Conservation (phyloP, 768 basidiomycete genomes). For the Flagelloscypha sp. region DNA sequence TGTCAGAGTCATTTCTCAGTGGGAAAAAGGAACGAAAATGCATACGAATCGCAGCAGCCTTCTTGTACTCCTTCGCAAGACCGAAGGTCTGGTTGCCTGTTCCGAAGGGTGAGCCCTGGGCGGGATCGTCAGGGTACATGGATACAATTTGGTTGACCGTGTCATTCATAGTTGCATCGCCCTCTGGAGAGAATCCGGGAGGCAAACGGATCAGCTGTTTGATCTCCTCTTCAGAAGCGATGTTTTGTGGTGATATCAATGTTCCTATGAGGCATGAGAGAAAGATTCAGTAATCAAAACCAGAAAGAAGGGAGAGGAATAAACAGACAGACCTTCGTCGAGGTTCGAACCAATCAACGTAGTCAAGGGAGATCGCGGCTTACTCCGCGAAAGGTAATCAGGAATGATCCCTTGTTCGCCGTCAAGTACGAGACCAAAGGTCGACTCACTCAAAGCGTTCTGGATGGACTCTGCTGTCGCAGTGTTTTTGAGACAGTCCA, state of each 20-base stretch:
- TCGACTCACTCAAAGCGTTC: conserved; percentile 15
- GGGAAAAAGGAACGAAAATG: not conserved
- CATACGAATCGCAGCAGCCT: conserved; percentile 21
- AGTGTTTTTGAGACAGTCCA: no score
- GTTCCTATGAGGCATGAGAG: conserved; percentile 24
- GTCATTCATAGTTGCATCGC: conserved; percentile 12
- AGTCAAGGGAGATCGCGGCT: conserved; percentile 36
- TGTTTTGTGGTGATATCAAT: conserved; percentile 20
- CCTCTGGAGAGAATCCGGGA: conserved; percentile 20
- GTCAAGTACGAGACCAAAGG: conserved; percentile 33
- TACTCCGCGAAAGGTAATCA: conserved; percentile 27
- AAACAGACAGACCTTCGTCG: conserved; percentile 33
- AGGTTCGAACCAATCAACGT: conserved; percentile 33
- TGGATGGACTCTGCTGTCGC: no score
- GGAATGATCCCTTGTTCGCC: conserved; percentile 30
- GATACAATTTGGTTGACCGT: conserved; percentile 11
- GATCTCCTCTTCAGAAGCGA: conserved; percentile 19
- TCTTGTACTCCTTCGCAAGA: conserved; percentile 28
- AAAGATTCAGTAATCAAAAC: not conserved
- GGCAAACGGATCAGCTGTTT: conserved; percentile 17
- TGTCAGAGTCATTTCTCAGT: not conserved
- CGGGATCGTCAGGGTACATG: conserved; percentile 6
- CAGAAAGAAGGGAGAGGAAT: no score
- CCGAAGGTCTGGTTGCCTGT: conserved; percentile 29
- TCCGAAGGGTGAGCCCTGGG: conserved; percentile 8